Evolutionary conservation across 192 early-diverging fungal genomes (phyloP).

Genomic region (Coemansia sp.): DNA sequence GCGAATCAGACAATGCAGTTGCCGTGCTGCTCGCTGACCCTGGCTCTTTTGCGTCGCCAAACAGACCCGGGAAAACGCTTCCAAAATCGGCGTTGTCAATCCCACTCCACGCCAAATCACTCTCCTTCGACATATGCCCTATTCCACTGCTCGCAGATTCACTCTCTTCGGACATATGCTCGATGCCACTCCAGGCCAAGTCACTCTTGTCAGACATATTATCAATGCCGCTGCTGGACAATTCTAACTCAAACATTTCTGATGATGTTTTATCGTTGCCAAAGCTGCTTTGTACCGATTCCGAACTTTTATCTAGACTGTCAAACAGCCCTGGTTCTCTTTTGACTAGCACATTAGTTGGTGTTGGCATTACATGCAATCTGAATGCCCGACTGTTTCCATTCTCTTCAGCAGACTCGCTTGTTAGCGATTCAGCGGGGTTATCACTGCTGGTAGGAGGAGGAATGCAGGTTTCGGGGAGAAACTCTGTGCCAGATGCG

Average conservation of each 20-base stretch:
- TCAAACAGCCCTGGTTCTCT: neutral
- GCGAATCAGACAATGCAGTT: neutral
- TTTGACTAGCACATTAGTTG: conserved; percentile 3
- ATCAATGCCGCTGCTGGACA: conserved; percentile 15
- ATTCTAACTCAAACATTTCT: neutral
- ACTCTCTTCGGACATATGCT: too few relatives aligned
- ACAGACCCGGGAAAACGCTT: neutral
- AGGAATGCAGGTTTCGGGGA: conserved; percentile 15
- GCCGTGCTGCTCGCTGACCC: neutral
- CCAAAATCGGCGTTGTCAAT: neutral
- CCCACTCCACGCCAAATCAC: neutral
- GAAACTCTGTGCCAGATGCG: conserved; percentile 6
- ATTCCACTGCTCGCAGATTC: neutral
- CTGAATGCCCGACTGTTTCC: neutral
- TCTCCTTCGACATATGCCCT: neutral
- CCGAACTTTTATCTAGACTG: neutral
- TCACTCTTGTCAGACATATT: too few relatives aligned
- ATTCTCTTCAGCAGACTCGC: neutral
- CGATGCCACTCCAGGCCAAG: neutral
- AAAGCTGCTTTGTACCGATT: too few relatives aligned
- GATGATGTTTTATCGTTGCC: too few relatives aligned
- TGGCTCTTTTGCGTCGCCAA: neutral
- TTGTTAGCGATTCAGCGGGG: neutral
- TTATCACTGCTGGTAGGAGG: neutral
- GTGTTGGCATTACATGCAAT: conserved; percentile 11